Conservation (phyloP, 176 grass and related monocot species). For the Phoenix roebelenii region DNA sequence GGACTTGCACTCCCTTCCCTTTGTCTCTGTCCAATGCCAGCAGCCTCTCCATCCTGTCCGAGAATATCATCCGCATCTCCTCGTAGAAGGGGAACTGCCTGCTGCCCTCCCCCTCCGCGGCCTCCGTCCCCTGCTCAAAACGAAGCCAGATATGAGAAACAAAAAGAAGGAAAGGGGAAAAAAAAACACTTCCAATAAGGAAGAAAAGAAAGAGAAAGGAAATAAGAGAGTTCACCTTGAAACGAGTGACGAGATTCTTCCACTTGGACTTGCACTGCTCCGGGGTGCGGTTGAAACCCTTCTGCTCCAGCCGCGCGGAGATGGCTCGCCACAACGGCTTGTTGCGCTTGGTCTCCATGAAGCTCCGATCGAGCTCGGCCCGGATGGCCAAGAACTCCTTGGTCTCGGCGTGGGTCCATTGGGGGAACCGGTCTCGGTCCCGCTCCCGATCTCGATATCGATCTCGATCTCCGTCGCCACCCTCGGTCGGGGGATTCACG, state of each 20-base stretch:
- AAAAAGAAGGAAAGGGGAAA: no score
- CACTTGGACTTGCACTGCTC: constrained; percentile 99
- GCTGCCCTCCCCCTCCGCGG: neutral
- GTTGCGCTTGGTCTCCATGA: constrained; percentile 94
- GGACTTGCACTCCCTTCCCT: neutral
- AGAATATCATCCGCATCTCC: constrained; percentile 9
- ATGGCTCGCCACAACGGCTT: constrained; percentile 86
- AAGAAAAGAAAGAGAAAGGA: no score
- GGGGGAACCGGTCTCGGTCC: constrained; percentile 69
- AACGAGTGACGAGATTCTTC: constrained; percentile 95
- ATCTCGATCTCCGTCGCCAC: neutral
- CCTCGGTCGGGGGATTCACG: constrained; percentile 22
- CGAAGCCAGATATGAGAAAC: neutral
- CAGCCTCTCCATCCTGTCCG: constrained; percentile 1
- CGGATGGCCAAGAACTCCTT: constrained; percentile 63
- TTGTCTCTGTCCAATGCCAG: neutral
- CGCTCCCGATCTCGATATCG: neutral
- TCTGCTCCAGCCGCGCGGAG: constrained; percentile 38
- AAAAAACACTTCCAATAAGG: no score
- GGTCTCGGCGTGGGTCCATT: constrained; percentile 85
- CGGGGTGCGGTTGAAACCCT: constrained; percentile 63
- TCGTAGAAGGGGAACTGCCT: constrained; percentile 13
- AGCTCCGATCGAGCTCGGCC: constrained; percentile 62
- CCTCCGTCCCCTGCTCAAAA: neutral
- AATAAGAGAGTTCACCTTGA: constrained; percentile 30